Evolutionary conservation across 352 stramenopile species (phyloP).

Genomic region (Phytophthora palmivora): DNA sequence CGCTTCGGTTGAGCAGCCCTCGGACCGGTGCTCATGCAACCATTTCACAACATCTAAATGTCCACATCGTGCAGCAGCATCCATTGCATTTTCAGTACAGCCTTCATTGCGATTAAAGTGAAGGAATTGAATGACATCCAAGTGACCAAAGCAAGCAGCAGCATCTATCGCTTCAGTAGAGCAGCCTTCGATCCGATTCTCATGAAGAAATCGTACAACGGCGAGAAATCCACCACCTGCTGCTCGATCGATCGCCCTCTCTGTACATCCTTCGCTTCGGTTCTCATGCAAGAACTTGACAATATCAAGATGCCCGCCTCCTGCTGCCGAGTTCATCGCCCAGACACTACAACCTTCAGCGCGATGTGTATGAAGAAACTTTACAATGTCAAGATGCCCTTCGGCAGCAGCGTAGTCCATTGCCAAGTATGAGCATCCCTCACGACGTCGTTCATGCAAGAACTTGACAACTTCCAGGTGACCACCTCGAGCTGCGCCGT

Average conservation of each 20-base stretch:
- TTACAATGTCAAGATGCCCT: constrained; percentile 34
- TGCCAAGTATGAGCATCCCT: constrained; percentile 38
- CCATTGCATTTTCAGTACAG: constrained; percentile 35
- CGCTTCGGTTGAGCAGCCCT: constrained; percentile 44
- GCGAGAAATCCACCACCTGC: constrained; percentile 22
- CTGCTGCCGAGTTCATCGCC: constrained; percentile 43
- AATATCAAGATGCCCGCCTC: constrained; percentile 38
- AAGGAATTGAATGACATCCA: constrained; percentile 42
- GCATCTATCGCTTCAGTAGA: constrained; percentile 41
- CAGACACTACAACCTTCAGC: constrained; percentile 32
- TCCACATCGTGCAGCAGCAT: constrained; percentile 36
- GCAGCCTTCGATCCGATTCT: constrained; percentile 22
- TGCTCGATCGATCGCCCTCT: constrained; percentile 38
- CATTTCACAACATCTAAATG: constrained; percentile 40
- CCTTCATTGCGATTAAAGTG: constrained; percentile 35
- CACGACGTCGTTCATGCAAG: constrained; percentile 33
- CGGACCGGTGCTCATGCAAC: constrained; percentile 22
- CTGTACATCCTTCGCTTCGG: constrained; percentile 34
- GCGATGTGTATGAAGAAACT: constrained; percentile 33
- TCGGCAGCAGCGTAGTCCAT: constrained; percentile 37
- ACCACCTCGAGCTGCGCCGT: constrained; percentile 30
- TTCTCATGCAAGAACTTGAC: constrained; percentile 42
- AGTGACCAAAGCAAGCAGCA: constrained; percentile 32
- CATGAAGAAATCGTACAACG: constrained; percentile 30
- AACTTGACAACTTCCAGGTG: constrained; percentile 41